Evolutionary conservation across 495 filamentous ascomycete genomes (phyloP).

Genomic region (Penicillium tannophilum): DNA sequence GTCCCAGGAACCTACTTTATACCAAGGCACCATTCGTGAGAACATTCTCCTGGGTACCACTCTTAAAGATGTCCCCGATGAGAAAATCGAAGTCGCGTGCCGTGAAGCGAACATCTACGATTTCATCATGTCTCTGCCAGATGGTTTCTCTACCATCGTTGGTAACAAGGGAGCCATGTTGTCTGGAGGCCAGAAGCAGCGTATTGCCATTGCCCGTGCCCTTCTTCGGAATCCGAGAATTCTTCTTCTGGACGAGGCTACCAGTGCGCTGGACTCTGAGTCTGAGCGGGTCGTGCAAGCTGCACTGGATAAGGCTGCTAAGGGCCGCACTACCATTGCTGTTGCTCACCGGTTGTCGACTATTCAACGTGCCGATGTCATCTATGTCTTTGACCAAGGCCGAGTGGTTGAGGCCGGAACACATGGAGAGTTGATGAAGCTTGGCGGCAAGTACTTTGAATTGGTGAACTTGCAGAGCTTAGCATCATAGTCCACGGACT

Average conservation of each 20-base stretch:
- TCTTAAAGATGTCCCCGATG: conserved; percentile 62
- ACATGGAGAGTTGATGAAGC: conserved; percentile 6
- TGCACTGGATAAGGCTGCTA: conserved; percentile 1
- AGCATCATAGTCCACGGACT: background rate
- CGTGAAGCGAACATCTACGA: conserved; percentile 75
- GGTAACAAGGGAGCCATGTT: conserved; percentile 73
- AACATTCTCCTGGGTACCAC: conserved; percentile 67
- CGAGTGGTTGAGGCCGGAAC: conserved; percentile 4
- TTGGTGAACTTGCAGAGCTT: conserved; percentile 9
- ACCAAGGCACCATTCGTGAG: conserved; percentile 77
- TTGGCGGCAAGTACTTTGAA: conserved; percentile 3
- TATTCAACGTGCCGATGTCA: conserved; percentile 6
- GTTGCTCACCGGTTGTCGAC: conserved; percentile 8
- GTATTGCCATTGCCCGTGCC: conserved; percentile 73
- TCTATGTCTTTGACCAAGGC: conserved; percentile 9
- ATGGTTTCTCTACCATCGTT: conserved; percentile 71
- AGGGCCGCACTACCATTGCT: conserved; percentile 6
- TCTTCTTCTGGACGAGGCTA: conserved; percentile 31
- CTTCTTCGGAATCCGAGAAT: conserved; percentile 67
- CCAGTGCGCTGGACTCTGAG: conserved; percentile 4
- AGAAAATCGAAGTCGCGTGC: conserved; percentile 63
- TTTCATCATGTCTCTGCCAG: conserved; percentile 71
- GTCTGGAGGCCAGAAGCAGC: conserved; percentile 80
- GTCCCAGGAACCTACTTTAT: conserved; percentile 81
- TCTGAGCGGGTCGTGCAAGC: conserved; percentile 6